Base-by-base conservation (phyloP, 495 filamentous ascomycete species). In the Podospora pseudoanserina region DNA sequence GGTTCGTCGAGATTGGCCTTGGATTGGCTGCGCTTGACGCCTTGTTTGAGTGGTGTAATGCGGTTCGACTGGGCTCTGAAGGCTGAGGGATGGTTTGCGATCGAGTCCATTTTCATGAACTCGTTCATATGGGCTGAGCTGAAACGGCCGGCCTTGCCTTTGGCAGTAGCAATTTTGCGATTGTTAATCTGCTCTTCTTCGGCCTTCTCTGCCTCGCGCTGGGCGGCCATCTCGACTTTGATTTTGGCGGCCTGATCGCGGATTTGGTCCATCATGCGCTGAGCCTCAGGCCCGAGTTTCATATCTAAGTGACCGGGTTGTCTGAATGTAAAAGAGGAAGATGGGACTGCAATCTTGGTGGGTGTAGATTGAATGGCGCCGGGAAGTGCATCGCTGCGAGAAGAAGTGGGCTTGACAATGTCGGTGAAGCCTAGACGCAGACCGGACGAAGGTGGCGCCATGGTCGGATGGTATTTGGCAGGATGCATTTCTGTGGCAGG, bases 71-170 rank as follows among this genome's bases (percentile, higher is more conserved):
- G 83, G 19, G 87, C 86, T 49, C 94, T 85, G 82, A 91, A 93
- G 18, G 88, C 84, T 5, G 93, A 95, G 4, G 92, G 80, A 79
- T 97, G 93, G 65, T 87, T 88, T 26, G 86, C 91, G 77, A 97
- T 97, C 13, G 92, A 96, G 72, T 96, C 92, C 93, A 97, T 96
- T 83, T 95, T 97, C 79, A 90, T 92, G 81, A 97, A 97, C 74
- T 93, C 85, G 62, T 88, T 86, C 86, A 91, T 91, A 75, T 97
- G 93, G 62, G 85, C 87, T 66, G 91, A 87, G 72, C 91, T 96
- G 79, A 88, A 97, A 4, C 93, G 85, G 53, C 87, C 80, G 60
- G 85, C 83, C 75, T 89, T 94, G 63, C 92, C 90, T 78, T 90
- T 95, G 20, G 93, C 86, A 60, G 85, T 83, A 5, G 89, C 92